Conservation (phyloP, 108 stramenopile genomes). For the Pelagomonas calceolata region DNA sequence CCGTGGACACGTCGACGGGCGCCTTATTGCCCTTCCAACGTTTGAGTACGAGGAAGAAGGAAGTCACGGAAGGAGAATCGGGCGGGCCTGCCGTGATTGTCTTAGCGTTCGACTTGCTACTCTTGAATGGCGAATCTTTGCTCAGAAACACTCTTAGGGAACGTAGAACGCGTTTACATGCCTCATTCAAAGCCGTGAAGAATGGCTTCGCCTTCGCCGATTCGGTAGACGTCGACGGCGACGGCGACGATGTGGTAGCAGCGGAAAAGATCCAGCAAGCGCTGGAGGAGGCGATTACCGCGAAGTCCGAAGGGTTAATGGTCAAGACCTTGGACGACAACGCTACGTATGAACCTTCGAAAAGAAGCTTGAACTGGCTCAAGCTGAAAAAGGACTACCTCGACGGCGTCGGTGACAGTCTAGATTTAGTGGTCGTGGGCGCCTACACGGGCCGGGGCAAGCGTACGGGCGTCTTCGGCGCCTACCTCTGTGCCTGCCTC, state of each 20-base stretch:
- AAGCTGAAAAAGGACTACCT: slow-evolving; percentile 99
- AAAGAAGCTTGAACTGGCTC: slow-evolving; percentile 94
- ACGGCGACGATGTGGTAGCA: slow-evolving; percentile 54
- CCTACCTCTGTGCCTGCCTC: slow-evolving; percentile 96
- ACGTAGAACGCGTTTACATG: slow-evolving; percentile 64
- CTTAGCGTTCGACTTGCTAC: slow-evolving; percentile 97
- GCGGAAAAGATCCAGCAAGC: slow-evolving; percentile 65
- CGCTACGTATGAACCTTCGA: slow-evolving; percentile 85
- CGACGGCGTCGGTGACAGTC: slow-evolving; percentile 91
- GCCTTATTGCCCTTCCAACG: slow-evolving; percentile 53
- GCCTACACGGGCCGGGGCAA: slow-evolving; percentile 92
- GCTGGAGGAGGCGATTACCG: slow-evolving; percentile 86
- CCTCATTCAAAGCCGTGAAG: slow-evolving; percentile 65
- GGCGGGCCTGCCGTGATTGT: slow-evolving; percentile 72
- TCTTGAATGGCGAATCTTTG: slow-evolving; percentile 83
- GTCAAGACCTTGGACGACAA: slow-evolving; percentile 90
- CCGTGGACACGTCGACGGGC: slow-evolving; percentile 57
- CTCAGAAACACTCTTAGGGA: slow-evolving; percentile 61
- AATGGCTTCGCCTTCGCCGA: slow-evolving; percentile 82
- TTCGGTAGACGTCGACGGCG: slow-evolving; percentile 42
- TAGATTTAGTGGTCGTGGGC: slow-evolving; percentile 96
- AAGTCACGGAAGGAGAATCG: slow-evolving; percentile 86
- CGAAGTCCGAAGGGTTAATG: slow-evolving; percentile 99
- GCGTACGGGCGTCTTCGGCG: slow-evolving; percentile 86
- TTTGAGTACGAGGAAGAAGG: slow-evolving; percentile 45